A percentile compares a stretch with the other conserved stretches of the same genome.
Conservation (phyloP, 345 rosid species). For the Nasturtium officinale region DNA sequence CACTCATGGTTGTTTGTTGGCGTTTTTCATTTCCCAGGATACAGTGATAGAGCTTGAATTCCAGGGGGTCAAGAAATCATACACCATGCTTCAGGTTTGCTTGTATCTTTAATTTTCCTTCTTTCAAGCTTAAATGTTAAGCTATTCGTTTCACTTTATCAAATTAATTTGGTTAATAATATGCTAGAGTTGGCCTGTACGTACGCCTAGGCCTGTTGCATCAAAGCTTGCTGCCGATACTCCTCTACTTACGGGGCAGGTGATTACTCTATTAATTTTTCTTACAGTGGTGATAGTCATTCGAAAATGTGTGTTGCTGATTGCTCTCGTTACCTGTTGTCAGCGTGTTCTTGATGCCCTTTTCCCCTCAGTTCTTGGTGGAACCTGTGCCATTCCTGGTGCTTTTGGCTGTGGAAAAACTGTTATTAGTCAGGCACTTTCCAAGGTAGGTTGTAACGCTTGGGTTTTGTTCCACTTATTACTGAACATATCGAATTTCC, state of each 20-base stretch:
- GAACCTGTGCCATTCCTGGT: conserved; percentile 99
- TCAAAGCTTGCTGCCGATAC: conserved; percentile 99
- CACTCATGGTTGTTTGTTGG: conserved; percentile 9
- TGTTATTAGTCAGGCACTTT: conserved; percentile 99
- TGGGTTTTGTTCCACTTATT: conserved; percentile 6
- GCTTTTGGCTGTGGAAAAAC: conserved; percentile 99
- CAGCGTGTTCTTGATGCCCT: conserved; percentile 99
- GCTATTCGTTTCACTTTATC: conserved; percentile 20
- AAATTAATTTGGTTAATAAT: conserved; percentile 18
- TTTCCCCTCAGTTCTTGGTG: conserved; percentile 99
- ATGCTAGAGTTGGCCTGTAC: conserved; percentile 97
- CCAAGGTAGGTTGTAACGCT: conserved; percentile 63
- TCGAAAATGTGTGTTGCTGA: conserved; percentile 31
- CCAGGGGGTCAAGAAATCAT: conserved; percentile 89
- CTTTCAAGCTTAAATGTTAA: background rate
- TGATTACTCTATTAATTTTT: conserved; percentile 33
- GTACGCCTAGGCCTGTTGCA: conserved; percentile 99
- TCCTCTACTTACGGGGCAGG: conserved; percentile 97
- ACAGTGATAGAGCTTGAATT: conserved; percentile 97
- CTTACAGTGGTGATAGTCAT: background rate
- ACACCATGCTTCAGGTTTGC: conserved; percentile 98
- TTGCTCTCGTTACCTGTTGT: conserved; percentile 33
- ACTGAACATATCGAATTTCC: conserved; percentile 15
- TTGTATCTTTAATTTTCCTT: background rate
- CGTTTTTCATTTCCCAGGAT: conserved; percentile 57